Conservation (phyloP, 2,329 filamentous ascomycete species). For the Clonostachys rosea region DNA sequence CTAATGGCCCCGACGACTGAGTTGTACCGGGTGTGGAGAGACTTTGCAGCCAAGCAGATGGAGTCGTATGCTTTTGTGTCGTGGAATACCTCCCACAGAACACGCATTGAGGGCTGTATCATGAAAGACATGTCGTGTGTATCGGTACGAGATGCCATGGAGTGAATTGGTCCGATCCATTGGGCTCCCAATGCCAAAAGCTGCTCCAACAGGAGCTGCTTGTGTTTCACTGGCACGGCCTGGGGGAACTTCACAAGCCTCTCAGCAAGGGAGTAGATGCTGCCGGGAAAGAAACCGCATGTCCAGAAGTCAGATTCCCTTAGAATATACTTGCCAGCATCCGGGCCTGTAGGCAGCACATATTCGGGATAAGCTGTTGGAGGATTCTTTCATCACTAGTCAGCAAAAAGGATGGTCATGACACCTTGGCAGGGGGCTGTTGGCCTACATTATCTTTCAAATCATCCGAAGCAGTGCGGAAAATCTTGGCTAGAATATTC, state of each 20-base stretch:
- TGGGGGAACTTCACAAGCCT: slow-evolving; percentile 21
- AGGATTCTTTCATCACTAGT: slow-evolving; percentile 3
- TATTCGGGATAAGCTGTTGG: slow-evolving; percentile 10
- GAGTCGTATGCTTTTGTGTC: slow-evolving; percentile 28
- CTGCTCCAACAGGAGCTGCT: slow-evolving; percentile 8
- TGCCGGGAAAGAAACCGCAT: slow-evolving; percentile 31
- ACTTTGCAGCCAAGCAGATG: slow-evolving; percentile 35
- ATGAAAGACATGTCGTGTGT: slow-evolving; percentile 53
- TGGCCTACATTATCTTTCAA: slow-evolving; percentile 7
- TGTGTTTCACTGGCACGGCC: slow-evolving; percentile 5
- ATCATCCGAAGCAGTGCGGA: slow-evolving; percentile 6
- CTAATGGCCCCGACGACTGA: slow-evolving; percentile 36
- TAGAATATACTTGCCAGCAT: slow-evolving; percentile 7
- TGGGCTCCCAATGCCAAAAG: slow-evolving; percentile 15
- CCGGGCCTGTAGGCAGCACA: slow-evolving; percentile 8
- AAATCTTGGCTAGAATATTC: slow-evolving; percentile 10
- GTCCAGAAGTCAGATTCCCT: slow-evolving; percentile 23
- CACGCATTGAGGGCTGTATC: slow-evolving; percentile 41
- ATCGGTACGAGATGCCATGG: slow-evolving; percentile 31
- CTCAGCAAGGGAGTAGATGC: slow-evolving; percentile 24
- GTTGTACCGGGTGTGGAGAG: slow-evolving; percentile 35
- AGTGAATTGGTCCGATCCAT: slow-evolving; percentile 29
- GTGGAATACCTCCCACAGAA: slow-evolving; percentile 39
- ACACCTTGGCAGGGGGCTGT: background rate
- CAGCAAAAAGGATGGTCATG: background rate